A percentile compares a stretch with the other conserved stretches of the same genome.
These are phyloP conservation scores for Cornus controversa DNA, from an alignment of 148 eudicot genomes.

Conservation along the genomic window DNA sequence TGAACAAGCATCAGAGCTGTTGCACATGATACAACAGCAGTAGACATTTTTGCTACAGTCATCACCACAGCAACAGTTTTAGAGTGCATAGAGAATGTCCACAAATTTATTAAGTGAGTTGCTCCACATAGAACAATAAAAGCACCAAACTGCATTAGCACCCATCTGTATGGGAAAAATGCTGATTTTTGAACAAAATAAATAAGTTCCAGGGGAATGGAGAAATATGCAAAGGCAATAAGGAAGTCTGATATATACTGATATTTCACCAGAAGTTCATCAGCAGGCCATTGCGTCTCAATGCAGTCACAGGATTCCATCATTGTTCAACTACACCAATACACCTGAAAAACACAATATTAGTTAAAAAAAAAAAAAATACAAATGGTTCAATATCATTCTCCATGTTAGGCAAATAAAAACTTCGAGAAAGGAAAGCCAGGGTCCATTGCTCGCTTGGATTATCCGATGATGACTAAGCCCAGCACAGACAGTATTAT, in stretches of 20 bases:
- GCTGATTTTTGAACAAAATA: constrained; percentile 90
- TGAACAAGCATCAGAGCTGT: constrained; percentile 91
- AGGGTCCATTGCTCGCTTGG: neutral
- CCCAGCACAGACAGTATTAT: neutral
- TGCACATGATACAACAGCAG: constrained; percentile 83
- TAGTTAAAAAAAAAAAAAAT: neutral
- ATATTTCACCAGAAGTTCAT: constrained; percentile 76
- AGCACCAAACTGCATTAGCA: constrained; percentile 91
- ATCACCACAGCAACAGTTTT: constrained; percentile 85
- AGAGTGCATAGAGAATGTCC: constrained; percentile 79
- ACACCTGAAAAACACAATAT: constrained; percentile 30
- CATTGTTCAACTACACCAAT: constrained; percentile 15
- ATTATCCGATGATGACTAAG: too few species aligned
- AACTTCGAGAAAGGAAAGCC: too few species aligned
- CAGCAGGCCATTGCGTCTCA: constrained; percentile 73
- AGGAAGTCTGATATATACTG: constrained; percentile 90
- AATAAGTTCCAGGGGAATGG: constrained; percentile 88
- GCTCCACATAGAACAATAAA: constrained; percentile 91
- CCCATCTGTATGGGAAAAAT: constrained; percentile 92
- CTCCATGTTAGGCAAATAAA: neutral
- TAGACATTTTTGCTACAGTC: constrained; percentile 74
- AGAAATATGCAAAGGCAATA: constrained; percentile 88
- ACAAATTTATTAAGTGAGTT: constrained; percentile 80
- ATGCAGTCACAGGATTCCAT: constrained; percentile 87
- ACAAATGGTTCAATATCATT: neutral